Percentiles rank a stretch among this genome's conserved stretches.
These are phyloP conservation scores for Acanthamoeba polyphaga DNA, from an alignment of 208 protist species.

Conservation along the genomic window DNA sequence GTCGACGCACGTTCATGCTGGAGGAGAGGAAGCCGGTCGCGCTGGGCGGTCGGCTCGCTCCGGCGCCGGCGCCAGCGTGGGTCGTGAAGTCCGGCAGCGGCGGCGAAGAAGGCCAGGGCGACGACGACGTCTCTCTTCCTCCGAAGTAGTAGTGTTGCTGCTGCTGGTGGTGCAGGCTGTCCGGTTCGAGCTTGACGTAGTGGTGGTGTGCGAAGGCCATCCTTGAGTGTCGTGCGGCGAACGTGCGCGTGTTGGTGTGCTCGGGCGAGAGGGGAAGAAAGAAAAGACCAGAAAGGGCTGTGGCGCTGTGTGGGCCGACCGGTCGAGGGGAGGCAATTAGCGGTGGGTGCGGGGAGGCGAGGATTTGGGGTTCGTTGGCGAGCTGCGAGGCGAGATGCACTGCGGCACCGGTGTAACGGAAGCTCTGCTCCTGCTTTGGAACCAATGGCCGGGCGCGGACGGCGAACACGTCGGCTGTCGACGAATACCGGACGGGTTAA, in stretches of 20 bases:
- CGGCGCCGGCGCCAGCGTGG: neutral
- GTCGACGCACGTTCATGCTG: constrained; percentile 38
- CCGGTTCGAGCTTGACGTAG: neutral
- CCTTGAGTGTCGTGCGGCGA: neutral
- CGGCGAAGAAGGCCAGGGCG: neutral
- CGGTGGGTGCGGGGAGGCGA: neutral
- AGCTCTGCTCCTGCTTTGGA: neutral
- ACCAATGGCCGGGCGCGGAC: neutral
- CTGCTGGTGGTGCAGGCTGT: neutral
- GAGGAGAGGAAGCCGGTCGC: neutral
- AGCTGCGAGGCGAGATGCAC: neutral
- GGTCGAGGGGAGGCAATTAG: neutral
- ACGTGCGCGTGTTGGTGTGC: neutral
- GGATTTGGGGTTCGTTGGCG: neutral
- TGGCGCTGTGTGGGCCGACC: too few species aligned
- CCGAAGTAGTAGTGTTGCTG: neutral
- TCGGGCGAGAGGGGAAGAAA: neutral
- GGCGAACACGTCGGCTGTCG: neutral
- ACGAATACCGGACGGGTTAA: too few species aligned
- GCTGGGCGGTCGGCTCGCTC: neutral
- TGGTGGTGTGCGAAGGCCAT: neutral
- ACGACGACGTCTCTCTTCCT: neutral
- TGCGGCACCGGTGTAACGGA: neutral
- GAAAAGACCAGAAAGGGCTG: too few species aligned
- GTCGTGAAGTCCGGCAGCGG: neutral